Percentiles rank a stretch among this genome's conserved stretches.
Conservation (phyloP, 1,284 basidiomycete species). For the Cutaneotrichosporon cyanovorans region DNA sequence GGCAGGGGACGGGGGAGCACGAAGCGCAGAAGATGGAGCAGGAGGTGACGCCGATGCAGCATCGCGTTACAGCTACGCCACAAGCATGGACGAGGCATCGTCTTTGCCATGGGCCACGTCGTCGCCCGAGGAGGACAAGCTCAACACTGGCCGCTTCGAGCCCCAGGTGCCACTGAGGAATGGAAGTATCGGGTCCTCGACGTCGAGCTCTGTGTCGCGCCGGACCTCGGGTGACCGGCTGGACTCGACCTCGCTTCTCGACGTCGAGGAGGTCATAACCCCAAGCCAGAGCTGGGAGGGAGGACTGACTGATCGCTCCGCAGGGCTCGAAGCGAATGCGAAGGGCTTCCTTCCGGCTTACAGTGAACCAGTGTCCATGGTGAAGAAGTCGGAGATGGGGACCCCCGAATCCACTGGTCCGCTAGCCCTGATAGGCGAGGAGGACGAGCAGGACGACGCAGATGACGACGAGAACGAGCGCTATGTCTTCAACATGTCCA, state of each 20-base stretch:
- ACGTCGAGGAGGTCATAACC: conserved; percentile 39
- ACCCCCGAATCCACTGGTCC: background rate
- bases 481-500: conserved; percentile 9
- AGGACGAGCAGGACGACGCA: conserved; percentile 21
- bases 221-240: conserved; percentile 13
- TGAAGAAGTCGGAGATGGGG: background rate
- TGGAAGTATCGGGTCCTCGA: conserved; percentile 33
- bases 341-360: no score
- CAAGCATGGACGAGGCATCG: conserved; percentile 22
- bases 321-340: conserved; percentile 8
- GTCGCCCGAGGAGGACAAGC: background rate
- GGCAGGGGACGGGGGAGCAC: no score
- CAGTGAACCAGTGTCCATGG: no score
- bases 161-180: conserved; percentile 27
- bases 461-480: conserved; percentile 26
- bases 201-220: conserved; percentile 26
- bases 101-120: conserved; percentile 38
- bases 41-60: no score
- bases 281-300: conserved; percentile 42
- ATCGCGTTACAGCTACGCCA: background rate
- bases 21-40: no score
- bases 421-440: conserved; percentile 36
- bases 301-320: conserved; percentile 17
- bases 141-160: background rate
- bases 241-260: conserved; percentile 17